A percentile compares a stretch with the other conserved stretches of the same genome.
phyloP scores from a whole-genome alignment of 495 filamentous ascomycete genomes.

The Aspergillus homomorphus region DNA sequence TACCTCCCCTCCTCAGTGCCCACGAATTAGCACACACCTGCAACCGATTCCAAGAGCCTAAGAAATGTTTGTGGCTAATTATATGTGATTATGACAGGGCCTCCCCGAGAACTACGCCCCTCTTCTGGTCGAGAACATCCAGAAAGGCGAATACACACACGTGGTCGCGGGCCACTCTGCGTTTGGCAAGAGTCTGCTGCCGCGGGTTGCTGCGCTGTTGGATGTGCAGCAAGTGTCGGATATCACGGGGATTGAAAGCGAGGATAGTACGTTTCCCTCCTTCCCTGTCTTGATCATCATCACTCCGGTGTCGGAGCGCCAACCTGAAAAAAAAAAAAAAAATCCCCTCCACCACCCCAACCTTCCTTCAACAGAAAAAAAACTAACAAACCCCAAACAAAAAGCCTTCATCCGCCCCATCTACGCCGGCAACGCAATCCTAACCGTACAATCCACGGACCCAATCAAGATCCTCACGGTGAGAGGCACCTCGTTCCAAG shows the following conservation, averaged over 20 bases:
- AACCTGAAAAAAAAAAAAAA: background rate
- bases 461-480: conserved; percentile 85
- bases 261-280: conserved; percentile 63
- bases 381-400: background rate
- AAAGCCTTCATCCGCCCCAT: conserved; percentile 89
- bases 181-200: conserved; percentile 93
- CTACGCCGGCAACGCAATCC: conserved; percentile 95
- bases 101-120: conserved; percentile 95
- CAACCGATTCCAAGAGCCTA: background rate
- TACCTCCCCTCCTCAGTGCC: background rate
- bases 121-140: conserved; percentile 90
- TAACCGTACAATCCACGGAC: conserved; percentile 92
- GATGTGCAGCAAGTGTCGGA: conserved; percentile 93
- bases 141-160: conserved; percentile 88
- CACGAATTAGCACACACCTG: background rate
- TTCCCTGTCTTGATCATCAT: background rate
- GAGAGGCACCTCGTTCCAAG: conserved; percentile 82
- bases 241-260: conserved; percentile 78
- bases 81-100: conserved; percentile 56
- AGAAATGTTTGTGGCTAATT: conserved; percentile 6
- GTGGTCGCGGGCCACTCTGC: conserved; percentile 87
- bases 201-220: conserved; percentile 90
- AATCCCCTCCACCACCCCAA: background rate
- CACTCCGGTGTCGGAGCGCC: conserved; percentile 2
- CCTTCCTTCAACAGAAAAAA: background rate